A percentile compares a stretch with the other conserved stretches of the same genome.
phyloP scores from a whole-genome alignment of 257 asterid species.

The Solanum pimpinellifolium region DNA sequence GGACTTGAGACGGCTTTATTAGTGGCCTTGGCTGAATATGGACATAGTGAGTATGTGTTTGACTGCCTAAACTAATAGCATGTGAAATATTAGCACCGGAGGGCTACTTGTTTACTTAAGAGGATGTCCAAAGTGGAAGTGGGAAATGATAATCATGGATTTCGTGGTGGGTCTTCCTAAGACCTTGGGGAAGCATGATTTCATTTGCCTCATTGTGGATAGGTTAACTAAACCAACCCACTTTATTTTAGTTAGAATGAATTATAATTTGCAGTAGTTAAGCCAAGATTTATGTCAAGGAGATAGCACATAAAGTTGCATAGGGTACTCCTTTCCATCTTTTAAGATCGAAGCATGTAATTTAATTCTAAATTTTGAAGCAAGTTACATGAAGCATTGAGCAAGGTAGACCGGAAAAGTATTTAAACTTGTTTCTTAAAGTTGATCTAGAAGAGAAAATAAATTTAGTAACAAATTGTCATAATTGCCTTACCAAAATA shows the following conservation, averaged over 20 bases:
- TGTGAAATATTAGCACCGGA: neutral
- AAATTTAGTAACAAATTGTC: neutral
- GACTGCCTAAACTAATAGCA: neutral
- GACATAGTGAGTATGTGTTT: neutral
- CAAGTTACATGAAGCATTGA: neutral
- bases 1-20: neutral
- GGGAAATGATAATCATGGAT: neutral
- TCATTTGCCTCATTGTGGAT: neutral
- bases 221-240: neutral
- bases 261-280: neutral
- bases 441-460: neutral
- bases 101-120: neutral
- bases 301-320: neutral
- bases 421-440: neutral
- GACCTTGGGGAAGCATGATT: neutral
- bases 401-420: neutral
- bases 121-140: neutral
- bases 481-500: neutral
- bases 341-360: neutral
- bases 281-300: neutral
- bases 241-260: neutral
- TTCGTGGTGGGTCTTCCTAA: neutral
- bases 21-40: neutral
- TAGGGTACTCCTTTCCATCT: neutral
- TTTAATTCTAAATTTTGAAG: neutral